These are phyloP conservation scores for Periconia digitata DNA, from an alignment of 2,329 filamentous ascomycete species.

Conservation along the genomic window DNA sequence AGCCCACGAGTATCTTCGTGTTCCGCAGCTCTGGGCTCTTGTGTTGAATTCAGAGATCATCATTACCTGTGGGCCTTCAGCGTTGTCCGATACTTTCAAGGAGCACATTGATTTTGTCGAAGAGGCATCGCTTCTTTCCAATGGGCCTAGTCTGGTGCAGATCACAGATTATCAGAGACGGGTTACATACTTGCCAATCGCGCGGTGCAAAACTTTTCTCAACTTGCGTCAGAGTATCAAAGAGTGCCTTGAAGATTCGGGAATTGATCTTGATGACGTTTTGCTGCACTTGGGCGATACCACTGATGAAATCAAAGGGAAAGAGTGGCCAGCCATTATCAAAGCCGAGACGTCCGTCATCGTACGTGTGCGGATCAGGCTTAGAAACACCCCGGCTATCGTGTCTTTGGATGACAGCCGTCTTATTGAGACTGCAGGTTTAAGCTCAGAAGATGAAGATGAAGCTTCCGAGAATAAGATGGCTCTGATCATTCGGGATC, in stretches of 20 bases:
- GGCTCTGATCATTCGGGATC: neutral
- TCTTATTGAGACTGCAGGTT: neutral
- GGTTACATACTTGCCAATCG: constrained; percentile 1
- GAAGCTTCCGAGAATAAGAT: neutral
- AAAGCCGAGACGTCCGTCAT: neutral
- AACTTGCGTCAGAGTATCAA: neutral
- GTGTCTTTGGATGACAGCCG: neutral
- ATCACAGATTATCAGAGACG: constrained; percentile 1
- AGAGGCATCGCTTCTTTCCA: neutral
- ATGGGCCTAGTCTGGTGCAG: neutral
- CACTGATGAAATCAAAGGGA: constrained; percentile 1
- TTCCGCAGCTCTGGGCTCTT: constrained; percentile 8
- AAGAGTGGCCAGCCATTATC: constrained; percentile 3
- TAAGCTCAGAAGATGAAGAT: neutral
- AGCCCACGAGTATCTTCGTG: constrained; percentile 3
- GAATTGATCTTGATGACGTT: neutral
- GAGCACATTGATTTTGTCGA: constrained; percentile 4
- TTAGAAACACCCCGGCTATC: neutral
- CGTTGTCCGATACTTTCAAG: neutral
- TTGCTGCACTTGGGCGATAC: constrained; percentile 1
- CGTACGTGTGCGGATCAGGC: neutral
- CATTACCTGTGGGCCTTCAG: constrained; percentile 6
- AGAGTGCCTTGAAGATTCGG: neutral
- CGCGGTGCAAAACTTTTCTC: constrained; percentile 2
- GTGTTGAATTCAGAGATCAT: constrained; percentile 3